These are phyloP conservation scores for Lichtheimia corymbifera DNA, from an alignment of 371 early-diverging fungal genomes.

Conservation along the genomic window DNA sequence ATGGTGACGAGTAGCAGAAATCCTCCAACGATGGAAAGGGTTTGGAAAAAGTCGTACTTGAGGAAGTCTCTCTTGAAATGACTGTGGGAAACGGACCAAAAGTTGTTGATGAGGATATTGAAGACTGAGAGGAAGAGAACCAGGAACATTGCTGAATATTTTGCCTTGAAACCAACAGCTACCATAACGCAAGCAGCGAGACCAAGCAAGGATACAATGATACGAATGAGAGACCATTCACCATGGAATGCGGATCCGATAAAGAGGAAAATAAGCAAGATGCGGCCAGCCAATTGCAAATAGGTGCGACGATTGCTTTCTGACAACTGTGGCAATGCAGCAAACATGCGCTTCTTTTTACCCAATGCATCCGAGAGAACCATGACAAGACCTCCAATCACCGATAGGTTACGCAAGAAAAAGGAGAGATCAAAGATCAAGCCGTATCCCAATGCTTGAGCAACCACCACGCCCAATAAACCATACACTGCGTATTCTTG, in stretches of 20 bases:
- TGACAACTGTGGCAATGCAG: constrained; percentile 83
- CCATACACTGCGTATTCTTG: constrained; percentile 84
- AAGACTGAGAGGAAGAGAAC: constrained; percentile 85
- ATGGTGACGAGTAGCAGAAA: constrained; percentile 89
- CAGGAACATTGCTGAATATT: constrained; percentile 91
- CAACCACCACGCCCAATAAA: constrained; percentile 77
- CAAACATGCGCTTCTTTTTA: constrained; percentile 77
- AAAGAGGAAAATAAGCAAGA: constrained; percentile 91
- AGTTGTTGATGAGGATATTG: constrained; percentile 94
- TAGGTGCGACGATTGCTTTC: constrained; percentile 85
- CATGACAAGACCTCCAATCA: constrained; percentile 94
- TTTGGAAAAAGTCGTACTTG: constrained; percentile 98
- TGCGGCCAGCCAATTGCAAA: constrained; percentile 87
- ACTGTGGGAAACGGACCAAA: constrained; percentile 89
- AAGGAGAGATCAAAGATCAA: constrained; percentile 87
- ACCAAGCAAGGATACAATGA: constrained; percentile 73
- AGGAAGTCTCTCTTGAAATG: constrained; percentile 87
- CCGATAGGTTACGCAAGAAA: constrained; percentile 90
- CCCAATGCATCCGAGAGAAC: constrained; percentile 77
- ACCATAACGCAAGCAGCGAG: constrained; percentile 92
- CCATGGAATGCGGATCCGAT: constrained; percentile 87
- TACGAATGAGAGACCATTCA: constrained; percentile 71
- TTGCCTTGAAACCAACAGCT: constrained; percentile 96
- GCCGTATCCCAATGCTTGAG: constrained; percentile 92
- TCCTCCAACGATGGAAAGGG: constrained; percentile 93